These are phyloP conservation scores for Rhodosporidiobolus odoratus DNA, from an alignment of 768 basidiomycete species.

Conservation along the genomic window DNA sequence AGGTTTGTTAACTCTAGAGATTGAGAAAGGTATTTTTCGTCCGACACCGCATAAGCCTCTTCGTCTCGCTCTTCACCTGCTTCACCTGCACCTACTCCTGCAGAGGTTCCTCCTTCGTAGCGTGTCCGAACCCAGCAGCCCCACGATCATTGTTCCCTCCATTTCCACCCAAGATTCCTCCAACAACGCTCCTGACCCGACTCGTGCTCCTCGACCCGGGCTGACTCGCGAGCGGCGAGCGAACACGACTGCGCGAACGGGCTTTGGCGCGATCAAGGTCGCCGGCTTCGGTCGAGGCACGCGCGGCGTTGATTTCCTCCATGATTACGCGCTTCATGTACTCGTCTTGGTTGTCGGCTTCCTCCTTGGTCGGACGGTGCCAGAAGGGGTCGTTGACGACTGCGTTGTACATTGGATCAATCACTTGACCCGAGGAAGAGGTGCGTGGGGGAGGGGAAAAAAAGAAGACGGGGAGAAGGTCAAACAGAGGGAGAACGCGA, in stretches of 20 bases:
- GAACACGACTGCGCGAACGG: not conserved
- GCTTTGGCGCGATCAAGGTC: not conserved
- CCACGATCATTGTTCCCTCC: not conserved
- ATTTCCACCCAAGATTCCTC: not conserved
- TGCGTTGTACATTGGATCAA: not conserved
- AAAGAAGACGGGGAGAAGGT: not conserved
- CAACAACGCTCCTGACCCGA: not conserved
- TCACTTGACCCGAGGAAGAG: not conserved
- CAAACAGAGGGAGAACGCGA: not conserved
- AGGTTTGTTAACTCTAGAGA: too few species aligned
- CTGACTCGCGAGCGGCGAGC: not conserved
- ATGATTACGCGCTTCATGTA: not conserved
- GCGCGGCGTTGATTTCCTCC: not conserved
- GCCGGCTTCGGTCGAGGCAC: not conserved
- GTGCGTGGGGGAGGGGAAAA: not conserved
- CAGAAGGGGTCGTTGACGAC: constrained; percentile 12
- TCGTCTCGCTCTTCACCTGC: too few species aligned
- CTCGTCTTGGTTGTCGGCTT: not conserved
- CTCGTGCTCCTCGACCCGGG: not conserved
- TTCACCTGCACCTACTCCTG: too few species aligned
- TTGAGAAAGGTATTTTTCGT: too few species aligned
- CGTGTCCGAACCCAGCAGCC: not conserved
- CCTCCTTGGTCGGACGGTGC: not conserved
- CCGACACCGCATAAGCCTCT: too few species aligned
- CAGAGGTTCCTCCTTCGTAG: not conserved